Evolutionary conservation across 805 yeast genomes (phyloP).

Genomic region (Saccharomyces jurei): DNA sequence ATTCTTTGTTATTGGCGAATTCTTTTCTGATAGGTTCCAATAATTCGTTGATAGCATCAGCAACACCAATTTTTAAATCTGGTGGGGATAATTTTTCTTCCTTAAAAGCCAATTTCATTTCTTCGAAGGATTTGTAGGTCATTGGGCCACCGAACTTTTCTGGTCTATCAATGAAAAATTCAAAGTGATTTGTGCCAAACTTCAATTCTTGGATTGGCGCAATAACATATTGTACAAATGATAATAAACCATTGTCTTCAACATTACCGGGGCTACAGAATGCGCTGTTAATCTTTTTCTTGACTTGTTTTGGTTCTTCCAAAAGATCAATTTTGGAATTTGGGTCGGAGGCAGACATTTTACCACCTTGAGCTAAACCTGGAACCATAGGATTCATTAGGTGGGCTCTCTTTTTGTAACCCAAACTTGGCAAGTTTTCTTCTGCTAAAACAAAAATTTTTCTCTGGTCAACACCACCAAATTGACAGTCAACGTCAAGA

Average conservation of each 20-base stretch:
- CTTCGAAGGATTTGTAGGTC: constrained; percentile 56
- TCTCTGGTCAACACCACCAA: constrained; percentile 98
- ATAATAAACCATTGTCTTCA: constrained; percentile 81
- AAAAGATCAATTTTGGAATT: constrained; percentile 90
- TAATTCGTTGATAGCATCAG: constrained; percentile 72
- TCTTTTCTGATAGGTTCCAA: constrained; percentile 79
- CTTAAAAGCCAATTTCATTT: constrained; percentile 63
- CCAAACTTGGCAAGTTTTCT: constrained; percentile 77
- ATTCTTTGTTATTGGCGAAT: constrained; percentile 53
- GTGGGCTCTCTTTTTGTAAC: constrained; percentile 96
- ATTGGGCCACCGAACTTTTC: constrained; percentile 96
- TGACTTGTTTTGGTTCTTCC: constrained; percentile 81
- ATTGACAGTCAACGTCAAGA: constrained; percentile 83
- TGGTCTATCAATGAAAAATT: constrained; percentile 77
- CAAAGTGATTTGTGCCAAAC: constrained; percentile 47
- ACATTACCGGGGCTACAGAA: constrained; percentile 92
- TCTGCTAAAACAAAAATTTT: constrained; percentile 95
- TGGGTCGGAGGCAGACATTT: constrained; percentile 98
- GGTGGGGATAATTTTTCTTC: constrained; percentile 78
- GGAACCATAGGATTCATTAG: constrained; percentile 99
- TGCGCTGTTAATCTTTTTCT: constrained; percentile 86
- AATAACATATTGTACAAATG: constrained; percentile 77
- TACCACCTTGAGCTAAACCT: constrained; percentile 93
- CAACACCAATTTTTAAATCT: constrained; percentile 87
- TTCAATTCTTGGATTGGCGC: constrained; percentile 81